Base-by-base conservation (phyloP, 2,329 filamentous ascomycete genomes). In the Aureobasidium sp. region DNA sequence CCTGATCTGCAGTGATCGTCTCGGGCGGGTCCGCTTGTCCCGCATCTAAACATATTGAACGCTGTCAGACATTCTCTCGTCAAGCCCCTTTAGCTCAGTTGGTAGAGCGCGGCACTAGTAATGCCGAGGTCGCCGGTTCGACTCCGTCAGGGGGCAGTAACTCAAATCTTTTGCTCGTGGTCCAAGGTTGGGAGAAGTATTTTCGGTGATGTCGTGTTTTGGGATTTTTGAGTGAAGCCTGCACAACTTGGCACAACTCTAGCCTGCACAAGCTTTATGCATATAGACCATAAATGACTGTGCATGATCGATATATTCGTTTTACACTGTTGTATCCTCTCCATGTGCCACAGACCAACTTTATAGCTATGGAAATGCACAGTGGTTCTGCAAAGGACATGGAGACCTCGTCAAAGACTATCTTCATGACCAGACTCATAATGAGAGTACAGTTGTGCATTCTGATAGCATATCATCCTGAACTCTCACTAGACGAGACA, bases 61-160 rank as follows among this genome's bases (percentile, higher is more conserved):
- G 20, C 0, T 34, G 13, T 1, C 26, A 4, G 5, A 26, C 0
- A 10, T 5, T 9, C 1, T 2, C 0, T 1, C 37, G 42, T 20
- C 39, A 58, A 51, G 57, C 57, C 57, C n/a, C 36, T 51, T 51
- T 60, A 60, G 57, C 57, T 60, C 57, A 60, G 57, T 60, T 60
- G 57, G 57, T 60, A 60, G 57, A 60, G 57, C 57, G 57, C 57
- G 57, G 46, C 57, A 60, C 57, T 60, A 60, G 57, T 60, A 60
- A 60, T 60, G 57, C 46, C 57, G 57, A 60, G 57, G 57, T 60
- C 57, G 8, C 46, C 57, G 46, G 57, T 60, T 60, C 57, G 46
- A 60, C 57, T 60, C 57, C 46, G 57, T 60, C 8, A 51, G 57
- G 36, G n/a, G 57, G 57, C 57, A 55, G n/a, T 8, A 15, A 15